Evolutionary conservation across 805 yeast species (phyloP), one percentile per base, ranked within the genome.

Genomic region (Metschnikowia kofuensis): DNA sequence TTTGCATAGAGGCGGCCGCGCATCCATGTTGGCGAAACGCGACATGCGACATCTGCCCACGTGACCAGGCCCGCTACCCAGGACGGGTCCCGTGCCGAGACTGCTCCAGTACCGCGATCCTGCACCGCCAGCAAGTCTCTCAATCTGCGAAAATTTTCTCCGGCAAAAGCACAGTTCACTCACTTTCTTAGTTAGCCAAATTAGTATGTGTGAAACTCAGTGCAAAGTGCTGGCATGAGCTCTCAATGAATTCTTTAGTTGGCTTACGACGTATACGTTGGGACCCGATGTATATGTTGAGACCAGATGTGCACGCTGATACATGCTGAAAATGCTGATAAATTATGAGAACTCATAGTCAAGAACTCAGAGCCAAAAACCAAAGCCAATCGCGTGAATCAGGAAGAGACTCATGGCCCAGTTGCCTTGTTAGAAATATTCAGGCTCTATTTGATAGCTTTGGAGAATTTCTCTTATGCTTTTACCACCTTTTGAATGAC

Each of bases 141-240:
- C 56, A 42, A 46, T 45, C 45, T 49, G 53, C 52, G 53, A 55
- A 56, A 56, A 54, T 54, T 56, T 56, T 56, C 57, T 51, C 52
- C 48, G 40, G 28, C 44, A 42, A 35, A 36, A 21, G 21, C 21
- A 46, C 50, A 45, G 43, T 38, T 40, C 32, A 49, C 40, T 35
- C 42, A 49, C 53, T 50, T 56, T 48, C 54, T 52, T 45, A 50
- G 49, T 43, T 49, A 54, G 49, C 55, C 54, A 54, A 51, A 55
- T 53, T 50, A 51, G 59, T 56, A 55, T 56, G 59, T 55, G 45
- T 46, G 42, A 46, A 41, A 37, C 40, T 35, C 45, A 37, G 48
- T 29, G 29, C 38, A 41, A 31, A 46, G 39, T 38, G 47, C 42
- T 44, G 47, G 38, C 42, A 35, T 29, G 21, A 38, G 26, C 38